These are phyloP conservation scores for Ophiocordyceps camponoti-floridani DNA, from an alignment of 2,329 filamentous ascomycete genomes.

Conservation along the genomic window DNA sequence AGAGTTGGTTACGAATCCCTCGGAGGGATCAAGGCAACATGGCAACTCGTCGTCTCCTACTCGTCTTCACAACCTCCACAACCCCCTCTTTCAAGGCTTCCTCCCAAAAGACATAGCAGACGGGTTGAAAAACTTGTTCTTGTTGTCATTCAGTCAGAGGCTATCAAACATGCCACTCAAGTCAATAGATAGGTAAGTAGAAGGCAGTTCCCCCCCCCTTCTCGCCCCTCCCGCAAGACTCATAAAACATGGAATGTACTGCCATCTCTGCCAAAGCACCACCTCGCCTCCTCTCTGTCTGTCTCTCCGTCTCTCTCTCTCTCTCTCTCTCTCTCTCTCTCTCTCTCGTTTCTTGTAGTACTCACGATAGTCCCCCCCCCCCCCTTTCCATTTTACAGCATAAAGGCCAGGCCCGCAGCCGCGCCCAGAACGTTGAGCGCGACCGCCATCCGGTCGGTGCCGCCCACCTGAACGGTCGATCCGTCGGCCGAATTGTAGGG, in stretches of 20 bases:
- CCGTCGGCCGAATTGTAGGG: not conserved
- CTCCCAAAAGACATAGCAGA: no score
- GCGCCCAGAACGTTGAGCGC: constrained; percentile 7
- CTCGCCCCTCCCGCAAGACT: not conserved
- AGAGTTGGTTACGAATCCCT: no score
- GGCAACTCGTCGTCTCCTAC: no score
- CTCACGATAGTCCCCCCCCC: no score
- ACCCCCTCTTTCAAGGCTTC: no score
- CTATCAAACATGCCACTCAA: not conserved
- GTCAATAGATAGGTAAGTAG: not conserved
- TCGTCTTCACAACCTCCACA: no score
- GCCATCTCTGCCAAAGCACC: not conserved
- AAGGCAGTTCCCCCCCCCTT: not conserved
- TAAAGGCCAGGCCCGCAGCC: constrained; percentile 7
- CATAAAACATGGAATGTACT: not conserved
- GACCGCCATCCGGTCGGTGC: constrained; percentile 5
- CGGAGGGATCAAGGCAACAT: no score
- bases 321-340: no score
- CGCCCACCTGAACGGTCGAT: constrained; percentile 3
- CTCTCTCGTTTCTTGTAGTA: no score
- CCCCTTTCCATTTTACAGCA: constrained; percentile 8
- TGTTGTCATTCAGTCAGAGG: not conserved
- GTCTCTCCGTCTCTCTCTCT: no score
- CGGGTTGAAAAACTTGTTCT: not conserved
- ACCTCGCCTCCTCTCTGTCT: not conserved